These are phyloP conservation scores for Pisolithus sp. DNA, from an alignment of 768 basidiomycete species.

Conservation along the genomic window DNA sequence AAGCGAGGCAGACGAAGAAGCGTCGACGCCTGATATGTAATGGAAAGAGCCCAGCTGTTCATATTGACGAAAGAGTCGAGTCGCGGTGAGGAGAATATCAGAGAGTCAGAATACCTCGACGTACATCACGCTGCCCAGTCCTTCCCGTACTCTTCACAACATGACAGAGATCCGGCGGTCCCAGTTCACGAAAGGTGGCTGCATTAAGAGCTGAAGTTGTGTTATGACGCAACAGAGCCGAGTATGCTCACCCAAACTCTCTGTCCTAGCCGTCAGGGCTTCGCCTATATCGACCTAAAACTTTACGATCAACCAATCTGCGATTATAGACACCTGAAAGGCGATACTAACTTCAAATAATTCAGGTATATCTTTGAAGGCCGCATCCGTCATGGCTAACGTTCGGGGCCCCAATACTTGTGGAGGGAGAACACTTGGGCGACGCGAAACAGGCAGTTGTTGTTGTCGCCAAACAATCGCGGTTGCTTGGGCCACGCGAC, in stretches of 20 bases:
- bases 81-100: background rate
- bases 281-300: conserved; percentile 83
- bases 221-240: no score
- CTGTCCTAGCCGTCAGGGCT: conserved; percentile 82
- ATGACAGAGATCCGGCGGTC: conserved; percentile 95
- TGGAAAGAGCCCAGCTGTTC: conserved; percentile 89
- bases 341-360: conserved; percentile 74
- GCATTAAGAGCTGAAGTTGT: conserved; percentile 10
- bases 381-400: conserved; percentile 53
- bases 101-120: conserved; percentile 23
- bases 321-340: background rate
- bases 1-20: conserved; percentile 93
- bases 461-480: conserved; percentile 24
- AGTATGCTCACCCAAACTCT: conserved; percentile 69
- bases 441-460: conserved; percentile 6
- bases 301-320: conserved; percentile 1
- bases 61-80: conserved; percentile 3
- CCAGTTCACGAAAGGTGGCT: conserved; percentile 96
- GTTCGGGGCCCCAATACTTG: background rate
- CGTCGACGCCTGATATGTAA: conserved; percentile 97
- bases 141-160: conserved; percentile 88
- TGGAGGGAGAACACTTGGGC: background rate
- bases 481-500: background rate
- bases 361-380: conserved; percentile 92
- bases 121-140: conserved; percentile 79